phyloP scores from a whole-genome alignment of 768 basidiomycete genomes.

The Kwoniella dendrophila region DNA sequence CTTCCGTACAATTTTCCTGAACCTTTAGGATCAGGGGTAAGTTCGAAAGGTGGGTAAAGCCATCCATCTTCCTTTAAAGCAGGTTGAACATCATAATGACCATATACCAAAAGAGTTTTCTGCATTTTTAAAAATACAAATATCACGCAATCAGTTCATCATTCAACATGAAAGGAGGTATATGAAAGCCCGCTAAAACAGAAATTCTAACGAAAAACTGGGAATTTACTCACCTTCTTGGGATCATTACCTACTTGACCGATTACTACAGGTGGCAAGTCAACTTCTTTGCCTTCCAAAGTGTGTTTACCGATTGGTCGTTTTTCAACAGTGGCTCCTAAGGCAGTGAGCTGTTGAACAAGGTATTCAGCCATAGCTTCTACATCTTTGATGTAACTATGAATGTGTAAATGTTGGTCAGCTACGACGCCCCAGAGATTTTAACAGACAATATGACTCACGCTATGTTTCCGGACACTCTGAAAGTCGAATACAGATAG shows the following conservation, averaged over 20 bases:
- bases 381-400: constrained; percentile 70
- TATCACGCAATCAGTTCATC: constrained; percentile 23
- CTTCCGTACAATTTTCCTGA: constrained; percentile 74
- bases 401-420: constrained; percentile 59
- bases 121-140: constrained; percentile 2
- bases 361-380: constrained; percentile 85
- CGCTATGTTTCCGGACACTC: constrained; percentile 55
- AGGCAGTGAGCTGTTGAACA: constrained; percentile 68
- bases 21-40: constrained; percentile 63
- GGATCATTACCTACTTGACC: constrained; percentile 79
- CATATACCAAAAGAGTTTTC: constrained; percentile 91
- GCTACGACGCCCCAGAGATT: background rate
- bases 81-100: constrained; percentile 94
- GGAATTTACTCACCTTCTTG: constrained; percentile 60
- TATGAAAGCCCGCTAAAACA: background rate
- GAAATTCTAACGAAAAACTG: background rate
- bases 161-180: constrained; percentile 19
- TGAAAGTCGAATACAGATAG: constrained; percentile 11
- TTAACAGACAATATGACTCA: constrained; percentile 23
- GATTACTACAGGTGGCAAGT: constrained; percentile 80
- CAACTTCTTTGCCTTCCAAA: constrained; percentile 70
- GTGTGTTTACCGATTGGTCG: constrained; percentile 76
- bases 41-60: constrained; percentile 79
- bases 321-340: constrained; percentile 75
- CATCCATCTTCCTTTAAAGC: constrained; percentile 72